A percentile compares a stretch with the other conserved stretches of the same genome.
Conservation (phyloP, 345 rosid genomes). For the Eucalyptus tenuipes region DNA sequence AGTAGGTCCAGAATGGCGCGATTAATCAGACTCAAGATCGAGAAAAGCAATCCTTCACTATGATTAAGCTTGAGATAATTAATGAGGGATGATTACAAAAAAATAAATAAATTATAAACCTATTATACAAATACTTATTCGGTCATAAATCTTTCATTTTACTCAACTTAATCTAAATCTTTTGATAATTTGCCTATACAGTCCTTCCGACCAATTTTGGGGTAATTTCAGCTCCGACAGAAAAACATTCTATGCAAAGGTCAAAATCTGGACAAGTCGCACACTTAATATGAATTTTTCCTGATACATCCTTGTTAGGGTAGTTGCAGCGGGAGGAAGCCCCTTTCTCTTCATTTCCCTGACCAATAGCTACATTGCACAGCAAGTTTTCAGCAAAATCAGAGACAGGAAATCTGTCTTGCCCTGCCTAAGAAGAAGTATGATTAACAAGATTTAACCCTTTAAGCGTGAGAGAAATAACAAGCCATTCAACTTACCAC, state of each 20-base stretch:
- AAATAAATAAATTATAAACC: too few species aligned
- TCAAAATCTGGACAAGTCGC: conserved; percentile 82
- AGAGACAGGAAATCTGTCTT: background rate
- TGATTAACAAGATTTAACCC: background rate
- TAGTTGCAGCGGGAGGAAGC: conserved; percentile 82
- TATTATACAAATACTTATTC: too few species aligned
- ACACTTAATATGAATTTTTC: conserved; percentile 74
- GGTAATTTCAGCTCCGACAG: conserved; percentile 64
- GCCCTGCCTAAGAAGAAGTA: background rate
- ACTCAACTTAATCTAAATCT: conserved; percentile 9
- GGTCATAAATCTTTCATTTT: too few species aligned
- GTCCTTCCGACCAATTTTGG: background rate
- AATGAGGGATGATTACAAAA: too few species aligned
- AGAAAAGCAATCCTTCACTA: too few species aligned
- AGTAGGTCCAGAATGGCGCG: accelerated
- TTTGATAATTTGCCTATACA: too few species aligned
- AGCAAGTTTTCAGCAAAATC: background rate
- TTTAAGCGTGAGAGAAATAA: background rate
- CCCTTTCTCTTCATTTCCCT: conserved; percentile 29
- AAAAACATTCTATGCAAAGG: conserved; percentile 88
- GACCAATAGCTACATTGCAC: conserved; percentile 19
- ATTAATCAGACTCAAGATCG: too few species aligned
- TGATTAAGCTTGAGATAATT: too few species aligned
- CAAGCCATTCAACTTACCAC: background rate
- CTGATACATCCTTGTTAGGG: conserved; percentile 81